Conservation (phyloP, 768 basidiomycete species). For the Xerocomellus intermedius region DNA sequence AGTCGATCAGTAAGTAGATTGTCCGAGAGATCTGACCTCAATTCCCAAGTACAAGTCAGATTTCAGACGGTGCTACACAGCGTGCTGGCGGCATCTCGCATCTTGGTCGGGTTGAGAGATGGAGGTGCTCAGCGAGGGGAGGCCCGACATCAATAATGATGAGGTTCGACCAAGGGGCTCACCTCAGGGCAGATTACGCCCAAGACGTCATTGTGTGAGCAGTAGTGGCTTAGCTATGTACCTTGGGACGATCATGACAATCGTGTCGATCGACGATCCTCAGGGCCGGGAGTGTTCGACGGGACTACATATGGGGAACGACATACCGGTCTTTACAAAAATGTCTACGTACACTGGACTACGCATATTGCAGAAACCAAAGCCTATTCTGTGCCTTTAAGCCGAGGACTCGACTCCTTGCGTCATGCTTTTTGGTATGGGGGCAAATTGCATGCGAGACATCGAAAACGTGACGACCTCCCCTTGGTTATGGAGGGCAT, state of each 20-base stretch:
- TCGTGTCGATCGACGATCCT: background rate
- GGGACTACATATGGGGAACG: background rate
- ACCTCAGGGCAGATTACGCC: background rate
- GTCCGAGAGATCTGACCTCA: background rate
- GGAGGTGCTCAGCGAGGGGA: background rate
- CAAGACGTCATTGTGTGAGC: background rate
- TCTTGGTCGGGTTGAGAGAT: background rate
- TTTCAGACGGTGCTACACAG: background rate
- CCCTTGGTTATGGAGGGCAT: background rate
- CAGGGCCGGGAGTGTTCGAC: no score
- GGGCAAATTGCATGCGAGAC: slow-evolving; percentile 2
- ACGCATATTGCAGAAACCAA: no score
- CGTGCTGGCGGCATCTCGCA: background rate
- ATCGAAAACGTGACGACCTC: background rate
- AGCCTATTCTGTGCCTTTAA: background rate
- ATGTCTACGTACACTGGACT: background rate
- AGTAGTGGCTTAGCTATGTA: background rate
- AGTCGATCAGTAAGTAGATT: background rate
- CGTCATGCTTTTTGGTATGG: background rate
- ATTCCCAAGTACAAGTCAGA: background rate
- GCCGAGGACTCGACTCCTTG: background rate
- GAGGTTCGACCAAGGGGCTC: background rate
- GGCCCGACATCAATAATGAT: background rate
- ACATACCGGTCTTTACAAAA: background rate
- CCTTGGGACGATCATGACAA: background rate